These are phyloP conservation scores for Rhinocladiella similis DNA, from an alignment of 2,329 filamentous ascomycete genomes.

Conservation along the genomic window DNA sequence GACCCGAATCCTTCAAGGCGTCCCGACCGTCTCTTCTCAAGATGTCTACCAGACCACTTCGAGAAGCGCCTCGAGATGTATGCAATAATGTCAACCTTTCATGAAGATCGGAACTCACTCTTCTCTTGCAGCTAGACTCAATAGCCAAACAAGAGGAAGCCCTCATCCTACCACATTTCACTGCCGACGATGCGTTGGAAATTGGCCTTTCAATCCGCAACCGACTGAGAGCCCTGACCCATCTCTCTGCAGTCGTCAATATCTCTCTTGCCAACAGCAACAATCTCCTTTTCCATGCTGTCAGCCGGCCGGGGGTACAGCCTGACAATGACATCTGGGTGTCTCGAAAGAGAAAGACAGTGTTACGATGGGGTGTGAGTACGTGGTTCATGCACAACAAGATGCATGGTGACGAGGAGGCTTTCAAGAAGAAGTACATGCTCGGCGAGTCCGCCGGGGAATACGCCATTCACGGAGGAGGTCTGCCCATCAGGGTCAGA, in stretches of 20 bases:
- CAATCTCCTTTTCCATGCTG: slow-evolving; percentile 69
- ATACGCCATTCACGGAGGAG: slow-evolving; percentile 79
- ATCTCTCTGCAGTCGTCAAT: slow-evolving; percentile 41
- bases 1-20: neutral
- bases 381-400: slow-evolving; percentile 73
- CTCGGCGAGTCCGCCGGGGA: slow-evolving; percentile 56
- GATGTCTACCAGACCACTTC: slow-evolving; percentile 12
- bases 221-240: slow-evolving; percentile 37
- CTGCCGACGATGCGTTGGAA: slow-evolving; percentile 38
- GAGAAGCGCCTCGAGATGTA: slow-evolving; percentile 26
- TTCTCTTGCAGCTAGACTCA: slow-evolving; percentile 14
- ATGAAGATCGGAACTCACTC: neutral
- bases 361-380: slow-evolving; percentile 68
- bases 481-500: slow-evolving; percentile 68
- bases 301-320: slow-evolving; percentile 64
- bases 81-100: neutral
- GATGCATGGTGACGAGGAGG: slow-evolving; percentile 62
- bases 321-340: slow-evolving; percentile 75
- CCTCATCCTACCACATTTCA: slow-evolving; percentile 40
- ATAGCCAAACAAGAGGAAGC: slow-evolving; percentile 24
- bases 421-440: slow-evolving; percentile 66
- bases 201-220: slow-evolving; percentile 41
- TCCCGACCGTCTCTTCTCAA: neutral
- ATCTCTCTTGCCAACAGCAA: slow-evolving; percentile 40
- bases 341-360: slow-evolving; percentile 68